Evolutionary conservation across 495 filamentous ascomycete genomes (phyloP), one percentile per base, ranked within the genome.

Genomic region (Daldinia decipiens): DNA sequence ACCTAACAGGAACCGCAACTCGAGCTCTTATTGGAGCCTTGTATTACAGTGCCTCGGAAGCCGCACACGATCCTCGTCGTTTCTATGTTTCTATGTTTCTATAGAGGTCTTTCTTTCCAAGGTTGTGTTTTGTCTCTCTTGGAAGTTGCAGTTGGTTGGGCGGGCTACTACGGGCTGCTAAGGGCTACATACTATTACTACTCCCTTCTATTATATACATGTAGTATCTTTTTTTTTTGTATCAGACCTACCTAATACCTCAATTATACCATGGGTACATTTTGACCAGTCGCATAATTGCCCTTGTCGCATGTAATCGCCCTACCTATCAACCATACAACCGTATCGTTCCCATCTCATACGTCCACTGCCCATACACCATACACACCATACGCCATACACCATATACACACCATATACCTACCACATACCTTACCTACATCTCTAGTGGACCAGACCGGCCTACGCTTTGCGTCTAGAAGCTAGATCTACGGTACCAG

Each of bases 11-110:
- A 67, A 63, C 52, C 54, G 34, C 24, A 45, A 31, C 32, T 59
- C 43, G 59, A 64, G 34, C 36, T 27, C 59, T 68, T 31, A 72
- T 72, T 72, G 70, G 70, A 68, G 36, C 43, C 50, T 63, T 61
- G 65, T 72, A 64, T 63, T 63, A 59, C 51, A 68, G 65, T 56
- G 59, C 59, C 51, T 67, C 64, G 59, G 69, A 64, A 72, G 64
- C 63, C 38, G 59, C 58, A 70, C 60, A 72, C 64, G 70, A 72
- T 65, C 60, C 65, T 68, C 65, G 55, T 64, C 59, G 50, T 17
- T 59, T 53, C 50, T 53, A 55, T 36, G 34, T 36, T 36, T 36
- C 34, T 36, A 13, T 13, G 34, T 36, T 34, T 38, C 64, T 68
- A 61, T 68, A 65, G 19, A 38, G 43, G 50, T 43, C 29, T 32